Percentiles rank a stretch among this genome's conserved stretches.
Conservation (phyloP, 225 moss, liverwort and hornwort species). For the Polytrichum commune region DNA sequence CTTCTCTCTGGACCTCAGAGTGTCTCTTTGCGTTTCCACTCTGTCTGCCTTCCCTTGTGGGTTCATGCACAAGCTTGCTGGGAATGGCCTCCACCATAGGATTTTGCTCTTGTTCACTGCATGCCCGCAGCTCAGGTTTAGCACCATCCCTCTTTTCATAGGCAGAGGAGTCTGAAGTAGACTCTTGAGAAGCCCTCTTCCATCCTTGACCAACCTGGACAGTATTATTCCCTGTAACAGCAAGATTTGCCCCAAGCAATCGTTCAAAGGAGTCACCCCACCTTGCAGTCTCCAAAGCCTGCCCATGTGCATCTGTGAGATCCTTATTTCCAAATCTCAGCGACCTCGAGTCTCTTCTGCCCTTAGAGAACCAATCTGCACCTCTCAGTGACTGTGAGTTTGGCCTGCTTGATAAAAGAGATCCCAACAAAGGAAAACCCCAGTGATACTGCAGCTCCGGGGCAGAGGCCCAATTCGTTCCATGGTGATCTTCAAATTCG, state of each 20-base stretch:
- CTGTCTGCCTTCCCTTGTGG: slow-evolving; percentile 1
- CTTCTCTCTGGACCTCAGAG: background rate
- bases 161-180: background rate
- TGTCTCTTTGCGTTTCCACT: slow-evolving; percentile 7
- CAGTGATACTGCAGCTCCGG: slow-evolving; percentile 31
- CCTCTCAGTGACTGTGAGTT: slow-evolving; percentile 11
- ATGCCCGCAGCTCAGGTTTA: too few species aligned
- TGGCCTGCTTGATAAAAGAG: slow-evolving; percentile 14
- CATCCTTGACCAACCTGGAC: background rate
- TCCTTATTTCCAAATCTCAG: slow-evolving; percentile 29
- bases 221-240: background rate
- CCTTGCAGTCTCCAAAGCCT: background rate
- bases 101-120: too few species aligned
- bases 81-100: background rate
- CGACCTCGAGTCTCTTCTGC: slow-evolving; percentile 20
- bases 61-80: background rate
- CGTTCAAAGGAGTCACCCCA: background rate
- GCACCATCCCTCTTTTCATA: background rate
- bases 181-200: background rate
- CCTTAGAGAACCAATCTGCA: slow-evolving; percentile 15
- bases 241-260: background rate
- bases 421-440: slow-evolving; percentile 33
- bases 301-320: too few species aligned
- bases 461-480: slow-evolving; percentile 3
- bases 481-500: slow-evolving; percentile 20